A percentile compares a stretch with the other conserved stretches of the same genome.
phyloP scores from a whole-genome alignment of 2,329 filamentous ascomycete species.

The Tolypocladium pustulatum region DNA sequence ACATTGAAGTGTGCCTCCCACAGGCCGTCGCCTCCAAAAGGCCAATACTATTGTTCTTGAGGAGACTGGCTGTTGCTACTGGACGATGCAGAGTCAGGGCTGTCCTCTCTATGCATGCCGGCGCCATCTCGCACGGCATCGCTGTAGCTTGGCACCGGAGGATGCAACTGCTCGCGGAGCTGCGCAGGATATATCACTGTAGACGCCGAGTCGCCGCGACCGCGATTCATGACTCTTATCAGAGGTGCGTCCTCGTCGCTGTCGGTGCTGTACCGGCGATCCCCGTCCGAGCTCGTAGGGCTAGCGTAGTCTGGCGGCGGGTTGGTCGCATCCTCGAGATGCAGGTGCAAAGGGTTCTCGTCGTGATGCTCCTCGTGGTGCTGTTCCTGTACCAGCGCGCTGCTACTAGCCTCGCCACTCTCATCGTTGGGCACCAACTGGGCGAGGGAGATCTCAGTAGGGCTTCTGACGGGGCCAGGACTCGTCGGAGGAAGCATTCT shows the following conservation, averaged over 20 bases:
- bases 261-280: constrained; percentile 46
- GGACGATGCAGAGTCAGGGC: constrained; percentile 9
- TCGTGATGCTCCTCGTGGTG: constrained; percentile 17
- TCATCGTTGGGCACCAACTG: constrained; percentile 65
- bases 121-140: constrained; percentile 54
- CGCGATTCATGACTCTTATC: constrained; percentile 39
- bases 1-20: not conserved
- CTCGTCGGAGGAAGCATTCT: constrained; percentile 67
- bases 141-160: constrained; percentile 75
- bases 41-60: not conserved
- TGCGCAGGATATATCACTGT: constrained; percentile 5
- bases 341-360: constrained; percentile 26
- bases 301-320: constrained; percentile 65
- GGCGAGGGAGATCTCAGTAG: constrained; percentile 91
- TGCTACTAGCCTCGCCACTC: constrained; percentile 48
- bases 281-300: constrained; percentile 48
- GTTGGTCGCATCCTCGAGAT: constrained; percentile 44
- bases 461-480: constrained; percentile 79
- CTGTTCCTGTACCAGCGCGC: constrained; percentile 9
- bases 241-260: constrained; percentile 46
- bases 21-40: not conserved
- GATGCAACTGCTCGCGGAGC: constrained; percentile 19
- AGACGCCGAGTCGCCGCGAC: constrained; percentile 35
- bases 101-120: constrained; percentile 14
- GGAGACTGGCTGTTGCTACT: not conserved